Conservation (phyloP, 176 grass and related monocot species). For the Alopecurus myosuroides region DNA sequence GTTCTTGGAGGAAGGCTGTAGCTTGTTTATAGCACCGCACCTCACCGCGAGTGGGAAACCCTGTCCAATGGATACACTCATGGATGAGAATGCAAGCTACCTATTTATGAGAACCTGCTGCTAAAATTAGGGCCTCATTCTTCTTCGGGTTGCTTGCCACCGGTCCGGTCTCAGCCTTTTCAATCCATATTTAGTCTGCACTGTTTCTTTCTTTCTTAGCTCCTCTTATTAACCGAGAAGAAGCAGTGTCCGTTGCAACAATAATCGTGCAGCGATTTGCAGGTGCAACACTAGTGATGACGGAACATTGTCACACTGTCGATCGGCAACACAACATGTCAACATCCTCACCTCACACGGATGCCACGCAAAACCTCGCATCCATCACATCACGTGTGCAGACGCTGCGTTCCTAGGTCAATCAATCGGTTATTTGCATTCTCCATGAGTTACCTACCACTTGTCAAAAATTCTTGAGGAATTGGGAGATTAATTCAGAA, state of each 20-base stretch:
- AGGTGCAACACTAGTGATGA: not conserved
- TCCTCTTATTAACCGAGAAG: not conserved
- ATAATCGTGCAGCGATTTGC: not conserved
- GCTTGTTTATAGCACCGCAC: not conserved
- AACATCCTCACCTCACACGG: not conserved
- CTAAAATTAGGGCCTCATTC: not conserved
- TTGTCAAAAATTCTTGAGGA: not conserved
- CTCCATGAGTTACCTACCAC: not conserved
- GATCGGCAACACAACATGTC: not conserved
- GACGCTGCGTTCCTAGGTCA: not conserved
- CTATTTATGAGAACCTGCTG: not conserved
- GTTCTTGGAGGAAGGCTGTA: not conserved
- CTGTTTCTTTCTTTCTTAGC: conserved; percentile 28
- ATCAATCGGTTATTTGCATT: not conserved
- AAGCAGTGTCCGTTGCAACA: not conserved
- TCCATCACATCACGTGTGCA: not conserved
- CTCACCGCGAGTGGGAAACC: not conserved
- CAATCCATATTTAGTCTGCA: conserved; percentile 45
- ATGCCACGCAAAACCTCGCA: not conserved
- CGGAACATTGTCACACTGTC: not conserved
- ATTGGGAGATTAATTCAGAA: not conserved
- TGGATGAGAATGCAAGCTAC: not conserved
- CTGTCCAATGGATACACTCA: not conserved
- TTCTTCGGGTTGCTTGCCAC: not conserved
- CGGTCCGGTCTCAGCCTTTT: conserved; percentile 11